A percentile compares a stretch with the other conserved stretches of the same genome.
Conservation (phyloP, 2,329 filamentous ascomycete genomes). For the Penicillium nordicum region DNA sequence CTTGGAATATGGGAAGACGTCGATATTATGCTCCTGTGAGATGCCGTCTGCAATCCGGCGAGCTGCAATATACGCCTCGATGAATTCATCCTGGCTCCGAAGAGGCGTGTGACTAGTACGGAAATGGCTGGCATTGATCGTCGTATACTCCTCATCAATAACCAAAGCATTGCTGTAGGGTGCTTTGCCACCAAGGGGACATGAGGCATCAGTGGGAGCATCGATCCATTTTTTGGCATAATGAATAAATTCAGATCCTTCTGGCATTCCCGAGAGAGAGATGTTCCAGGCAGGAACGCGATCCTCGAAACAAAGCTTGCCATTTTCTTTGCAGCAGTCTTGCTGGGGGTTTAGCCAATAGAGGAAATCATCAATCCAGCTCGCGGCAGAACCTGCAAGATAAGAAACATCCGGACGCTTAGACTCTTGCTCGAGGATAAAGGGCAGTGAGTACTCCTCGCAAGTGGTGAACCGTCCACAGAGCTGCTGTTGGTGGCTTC, state of each 20-base stretch:
- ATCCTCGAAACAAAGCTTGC: constrained; percentile 72
- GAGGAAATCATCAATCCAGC: constrained; percentile 96
- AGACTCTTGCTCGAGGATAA: constrained; percentile 88
- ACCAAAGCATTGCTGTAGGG: constrained; percentile 83
- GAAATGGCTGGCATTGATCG: constrained; percentile 83
- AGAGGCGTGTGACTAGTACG: constrained; percentile 84
- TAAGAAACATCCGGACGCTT: constrained; percentile 86
- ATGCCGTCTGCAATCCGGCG: constrained; percentile 81
- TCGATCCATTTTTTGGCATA: constrained; percentile 82
- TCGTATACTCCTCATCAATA: constrained; percentile 63
- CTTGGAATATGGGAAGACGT: constrained; percentile 93
- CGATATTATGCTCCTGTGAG: constrained; percentile 65
- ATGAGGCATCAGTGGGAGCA: constrained; percentile 75
- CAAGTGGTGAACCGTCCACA: constrained; percentile 92
- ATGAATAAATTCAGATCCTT: constrained; percentile 82
- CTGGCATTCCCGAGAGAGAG: constrained; percentile 84
- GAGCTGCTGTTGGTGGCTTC: constrained; percentile 74
- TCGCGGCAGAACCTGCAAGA: constrained; percentile 82
- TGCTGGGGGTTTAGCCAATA: constrained; percentile 89
- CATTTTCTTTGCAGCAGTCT: constrained; percentile 70
- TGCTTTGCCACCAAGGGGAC: constrained; percentile 83
- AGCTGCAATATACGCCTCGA: constrained; percentile 81
- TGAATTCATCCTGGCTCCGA: constrained; percentile 86
- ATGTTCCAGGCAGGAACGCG: constrained; percentile 83
- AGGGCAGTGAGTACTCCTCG: constrained; percentile 75